Evolutionary conservation across 768 basidiomycete species (phyloP), one percentile per base, ranked within the genome.

Genomic region (Pisolithus sp.): DNA sequence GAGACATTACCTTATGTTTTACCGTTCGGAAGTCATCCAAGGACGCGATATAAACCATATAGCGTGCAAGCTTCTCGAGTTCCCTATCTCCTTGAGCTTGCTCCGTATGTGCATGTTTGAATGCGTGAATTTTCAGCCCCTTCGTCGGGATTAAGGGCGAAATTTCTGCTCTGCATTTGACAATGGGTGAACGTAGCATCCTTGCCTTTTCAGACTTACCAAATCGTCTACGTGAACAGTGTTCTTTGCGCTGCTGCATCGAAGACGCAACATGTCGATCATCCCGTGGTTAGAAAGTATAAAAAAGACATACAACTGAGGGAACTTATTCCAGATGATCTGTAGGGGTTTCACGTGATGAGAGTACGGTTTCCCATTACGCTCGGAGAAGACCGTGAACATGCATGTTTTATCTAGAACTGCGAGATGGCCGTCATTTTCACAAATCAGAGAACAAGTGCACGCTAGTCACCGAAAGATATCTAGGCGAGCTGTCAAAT

Each of bases 171-270:
- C 79, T 87, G 54, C 7, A 46, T 37, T 40, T 45, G 53, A 49
- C 34, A 26, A 26, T 39, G n/a, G 20, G 49, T 42, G 47, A 43
- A 48, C 31, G 44, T 26, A 8, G 44, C 18, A 5, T 41, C 17
- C 23, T n/a, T n/a, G 36, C 49, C 40, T 28, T 39, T n/a, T 24
- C 26, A 2, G 12, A 63, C 76, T 53, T 55, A 84, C 83, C 44
- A 95, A 74, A 65, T 93, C 91, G 64, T 95, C 93, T 24, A 95
- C 76, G 59, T 94, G 91, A 38, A 95, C 83, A 0, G 91, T 93
- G 64, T 93, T 89, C 45, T 67, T 73, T 5, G 82, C 76, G 55
- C 77, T 73, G 62, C 85, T 87, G 55, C 52, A 30, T 20, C 39
- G 21, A 38, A 21, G 41, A 30, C 17, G 10, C 5, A 34, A 20